Evolutionary conservation across 192 early-diverging fungal genomes (phyloP).

Genomic region (Thamnidium elegans): DNA sequence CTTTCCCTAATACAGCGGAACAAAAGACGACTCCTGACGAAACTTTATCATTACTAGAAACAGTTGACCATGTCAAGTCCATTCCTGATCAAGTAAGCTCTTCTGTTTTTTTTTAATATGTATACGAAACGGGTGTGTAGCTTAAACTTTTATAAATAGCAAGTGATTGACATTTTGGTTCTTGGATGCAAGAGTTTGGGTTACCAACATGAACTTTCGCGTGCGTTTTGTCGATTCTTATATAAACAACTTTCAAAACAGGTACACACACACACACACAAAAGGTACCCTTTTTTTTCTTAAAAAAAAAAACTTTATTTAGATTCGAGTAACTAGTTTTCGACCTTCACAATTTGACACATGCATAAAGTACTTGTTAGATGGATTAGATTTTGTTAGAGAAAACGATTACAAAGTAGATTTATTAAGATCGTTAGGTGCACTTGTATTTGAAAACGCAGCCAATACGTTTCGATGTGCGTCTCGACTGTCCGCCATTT

Average conservation of each 20-base stretch:
- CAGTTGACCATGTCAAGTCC: neutral
- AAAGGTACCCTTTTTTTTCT: neutral
- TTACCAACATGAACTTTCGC: conserved; percentile 4
- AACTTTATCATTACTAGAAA: neutral
- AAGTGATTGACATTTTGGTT: conserved; percentile 28
- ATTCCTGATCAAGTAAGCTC: conserved; percentile 9
- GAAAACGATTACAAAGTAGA: conserved; percentile 37
- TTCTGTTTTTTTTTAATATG: no score
- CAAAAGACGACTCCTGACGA: no score
- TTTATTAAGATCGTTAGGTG: conserved; percentile 50
- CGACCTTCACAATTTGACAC: conserved; percentile 20
- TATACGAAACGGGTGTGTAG: neutral
- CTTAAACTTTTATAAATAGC: neutral
- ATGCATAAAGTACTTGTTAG: conserved; percentile 21
- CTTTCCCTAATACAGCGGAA: no score
- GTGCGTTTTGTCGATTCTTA: conserved; percentile 33
- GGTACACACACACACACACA: conserved; percentile 6
- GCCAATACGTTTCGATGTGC: neutral
- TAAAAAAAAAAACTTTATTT: neutral
- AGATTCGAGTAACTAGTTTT: conserved; percentile 23
- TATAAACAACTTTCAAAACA: conserved; percentile 34
- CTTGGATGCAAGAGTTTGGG: conserved; percentile 21
- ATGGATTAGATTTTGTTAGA: conserved; percentile 12
- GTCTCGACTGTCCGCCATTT: conserved; percentile 21
- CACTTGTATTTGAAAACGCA: conserved; percentile 49